Evolutionary conservation across 495 filamentous ascomycete genomes (phyloP).

Genomic region (Aspergillus sclerotioniger): DNA sequence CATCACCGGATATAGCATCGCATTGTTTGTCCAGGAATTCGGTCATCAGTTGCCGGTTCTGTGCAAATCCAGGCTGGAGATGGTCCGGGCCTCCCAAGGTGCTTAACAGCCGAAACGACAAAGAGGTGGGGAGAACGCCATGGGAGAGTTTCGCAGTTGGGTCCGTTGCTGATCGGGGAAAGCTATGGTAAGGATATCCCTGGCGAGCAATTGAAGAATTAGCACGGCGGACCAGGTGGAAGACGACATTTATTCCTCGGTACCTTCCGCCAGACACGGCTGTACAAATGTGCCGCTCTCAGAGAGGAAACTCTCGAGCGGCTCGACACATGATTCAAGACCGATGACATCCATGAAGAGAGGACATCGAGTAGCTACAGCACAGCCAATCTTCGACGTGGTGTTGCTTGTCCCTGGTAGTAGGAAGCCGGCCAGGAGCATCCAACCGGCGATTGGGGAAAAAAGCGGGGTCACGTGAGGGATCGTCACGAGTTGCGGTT

Average conservation of each 20-base stretch:
- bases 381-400: neutral
- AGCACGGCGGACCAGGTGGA: neutral
- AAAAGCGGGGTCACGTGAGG: conserved; percentile 35
- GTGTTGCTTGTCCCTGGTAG: neutral
- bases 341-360: conserved; percentile 54
- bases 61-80: neutral
- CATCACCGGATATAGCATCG: conserved; percentile 6
- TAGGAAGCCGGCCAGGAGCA: neutral
- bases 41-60: neutral
- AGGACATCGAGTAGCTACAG: conserved; percentile 7
- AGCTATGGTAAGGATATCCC: conserved; percentile 13
- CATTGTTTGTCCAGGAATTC: neutral
- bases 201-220: conserved; percentile 1
- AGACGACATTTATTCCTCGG: neutral
- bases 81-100: conserved; percentile 5
- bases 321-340: conserved; percentile 42
- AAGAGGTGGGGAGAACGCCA: conserved; percentile 3
- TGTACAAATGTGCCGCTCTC: conserved; percentile 33
- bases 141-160: neutral
- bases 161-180: conserved; percentile 9
- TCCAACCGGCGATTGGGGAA: conserved; percentile 21
- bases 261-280: conserved; percentile 32
- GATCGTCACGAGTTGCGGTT: conserved; percentile 41
- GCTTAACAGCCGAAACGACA: conserved; percentile 4
- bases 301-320: conserved; percentile 40